A percentile compares a stretch with the other conserved stretches of the same genome.
phyloP scores from a whole-genome alignment of 495 filamentous ascomycete species.

The Neurospora discreta region DNA sequence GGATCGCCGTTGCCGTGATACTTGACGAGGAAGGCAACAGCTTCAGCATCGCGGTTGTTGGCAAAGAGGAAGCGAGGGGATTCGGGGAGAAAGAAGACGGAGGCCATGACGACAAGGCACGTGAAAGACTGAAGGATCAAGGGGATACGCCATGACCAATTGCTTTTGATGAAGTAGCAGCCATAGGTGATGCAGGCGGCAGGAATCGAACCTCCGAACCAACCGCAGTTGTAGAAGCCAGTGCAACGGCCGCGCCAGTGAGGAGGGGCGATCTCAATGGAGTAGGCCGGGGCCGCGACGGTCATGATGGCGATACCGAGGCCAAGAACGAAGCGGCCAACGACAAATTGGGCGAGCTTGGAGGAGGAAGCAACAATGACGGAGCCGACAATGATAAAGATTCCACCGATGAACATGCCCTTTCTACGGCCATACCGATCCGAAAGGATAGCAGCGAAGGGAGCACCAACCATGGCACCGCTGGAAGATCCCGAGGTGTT shows the following conservation, averaged over 20 bases:
- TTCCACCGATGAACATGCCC: conserved; percentile 37
- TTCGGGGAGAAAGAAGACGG: conserved; percentile 51
- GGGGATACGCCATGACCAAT: conserved; percentile 36
- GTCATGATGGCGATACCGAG: conserved; percentile 41
- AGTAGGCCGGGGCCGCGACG: conserved; percentile 35
- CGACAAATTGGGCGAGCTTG: conserved; percentile 32
- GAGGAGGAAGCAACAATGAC: conserved; percentile 28
- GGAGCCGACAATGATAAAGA: conserved; percentile 42
- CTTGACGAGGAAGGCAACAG: conserved; percentile 42
- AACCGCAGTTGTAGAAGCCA: conserved; percentile 42
- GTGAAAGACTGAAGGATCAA: conserved; percentile 34
- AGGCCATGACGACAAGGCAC: conserved; percentile 36
- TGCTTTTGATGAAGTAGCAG: conserved; percentile 27
- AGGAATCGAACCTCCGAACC: conserved; percentile 40
- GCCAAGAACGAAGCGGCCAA: conserved; percentile 41
- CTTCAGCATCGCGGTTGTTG: conserved; percentile 41
- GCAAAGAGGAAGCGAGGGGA: conserved; percentile 52
- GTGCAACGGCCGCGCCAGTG: conserved; percentile 39
- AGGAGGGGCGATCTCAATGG: conserved; percentile 37
- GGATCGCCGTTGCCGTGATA: conserved; percentile 48
- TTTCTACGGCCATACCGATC: conserved; percentile 32
- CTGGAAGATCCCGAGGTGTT: conserved; percentile 8
- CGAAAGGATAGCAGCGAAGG: conserved; percentile 33
- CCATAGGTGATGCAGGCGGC: conserved; percentile 35
- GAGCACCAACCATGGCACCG: conserved; percentile 35